phyloP scores from a whole-genome alignment of 192 early-diverging fungal species.

The Obelidium mucronatum region DNA sequence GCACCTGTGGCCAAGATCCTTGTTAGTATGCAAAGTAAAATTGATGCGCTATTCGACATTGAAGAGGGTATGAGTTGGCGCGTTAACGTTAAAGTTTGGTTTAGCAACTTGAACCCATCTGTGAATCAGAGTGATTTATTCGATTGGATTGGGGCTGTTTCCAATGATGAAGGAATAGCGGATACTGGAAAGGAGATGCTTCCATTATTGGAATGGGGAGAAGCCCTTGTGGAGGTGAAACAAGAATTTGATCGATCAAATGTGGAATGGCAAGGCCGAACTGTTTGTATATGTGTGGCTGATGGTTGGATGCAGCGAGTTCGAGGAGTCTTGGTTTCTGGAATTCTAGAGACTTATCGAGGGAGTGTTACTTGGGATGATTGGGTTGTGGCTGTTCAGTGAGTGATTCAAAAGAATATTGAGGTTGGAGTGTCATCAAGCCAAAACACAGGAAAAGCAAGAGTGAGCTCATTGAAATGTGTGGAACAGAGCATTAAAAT shows the following conservation, averaged over 20 bases:
- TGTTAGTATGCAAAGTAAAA: conserved; percentile 10
- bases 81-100: conserved; percentile 24
- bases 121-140: neutral
- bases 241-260: conserved; percentile 37
- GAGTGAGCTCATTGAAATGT: no score
- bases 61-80: conserved; percentile 33
- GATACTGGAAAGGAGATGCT: neutral
- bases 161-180: no score
- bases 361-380: conserved; percentile 33
- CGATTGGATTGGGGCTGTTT: neutral
- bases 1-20: neutral
- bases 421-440: no score
- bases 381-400: conserved; percentile 21
- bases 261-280: conserved; percentile 36
- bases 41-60: conserved; percentile 28
- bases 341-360: conserved; percentile 36
- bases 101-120: neutral
- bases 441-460: no score
- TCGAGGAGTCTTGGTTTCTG: conserved; percentile 30
- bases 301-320: conserved; percentile 25
- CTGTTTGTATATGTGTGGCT: conserved; percentile 32
- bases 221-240: neutral
- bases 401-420: no score
- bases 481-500: no score
- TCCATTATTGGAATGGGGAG: conserved; percentile 8